Evolutionary conservation across 306 rosid genomes (phyloP), one percentile per base, ranked within the genome.

Genomic region (Sesbania bispinosa): DNA sequence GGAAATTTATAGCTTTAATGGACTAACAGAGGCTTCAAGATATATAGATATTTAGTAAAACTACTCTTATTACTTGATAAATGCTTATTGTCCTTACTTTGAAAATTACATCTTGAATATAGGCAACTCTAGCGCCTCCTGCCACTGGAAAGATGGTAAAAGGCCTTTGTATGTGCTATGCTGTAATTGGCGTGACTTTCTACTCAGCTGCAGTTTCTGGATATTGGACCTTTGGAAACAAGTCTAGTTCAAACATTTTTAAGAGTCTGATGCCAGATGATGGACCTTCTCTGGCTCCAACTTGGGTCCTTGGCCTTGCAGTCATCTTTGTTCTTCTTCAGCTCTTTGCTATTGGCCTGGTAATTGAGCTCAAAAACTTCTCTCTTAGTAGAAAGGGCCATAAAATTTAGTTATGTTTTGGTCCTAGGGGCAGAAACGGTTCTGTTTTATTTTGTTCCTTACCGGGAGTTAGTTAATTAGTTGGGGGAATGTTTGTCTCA

Each of bases 91-190:
- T n/a, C 21, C 27, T 53, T 15, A 20, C 10, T 9, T 39, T 62
- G 14, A 67, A 8, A 13, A 18, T 71, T 43, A 72, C 38, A 27
- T 72, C 27, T 50, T 76, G 59, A 79, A 45, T 79, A 15, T 89
- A 93, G 98, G 98, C 98, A 58, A 94, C 98, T 67, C 81, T 94
- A 78, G 97, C 97, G 4, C 97, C 98, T 51, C 98, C 98, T 57
- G 96, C 92, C 23, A 80, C 90, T 14, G 98, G 98, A 77, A 94
- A 94, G 90, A 94, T 94, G 97, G 86, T 89, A 13, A 94, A 90
- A 75, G 98, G 97, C 10, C 97, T 94, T 46, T 1, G 68, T 3
- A 89, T 94, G 98, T 94, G 98, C 71, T 94, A 94, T 70, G 1
- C 82, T 2, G 92, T 89, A 24, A 90, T 94, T 51, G 81, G 62